Evolutionary conservation across 1,139 yeast species (phyloP).

Genomic region (Geotrichum candidum): DNA sequence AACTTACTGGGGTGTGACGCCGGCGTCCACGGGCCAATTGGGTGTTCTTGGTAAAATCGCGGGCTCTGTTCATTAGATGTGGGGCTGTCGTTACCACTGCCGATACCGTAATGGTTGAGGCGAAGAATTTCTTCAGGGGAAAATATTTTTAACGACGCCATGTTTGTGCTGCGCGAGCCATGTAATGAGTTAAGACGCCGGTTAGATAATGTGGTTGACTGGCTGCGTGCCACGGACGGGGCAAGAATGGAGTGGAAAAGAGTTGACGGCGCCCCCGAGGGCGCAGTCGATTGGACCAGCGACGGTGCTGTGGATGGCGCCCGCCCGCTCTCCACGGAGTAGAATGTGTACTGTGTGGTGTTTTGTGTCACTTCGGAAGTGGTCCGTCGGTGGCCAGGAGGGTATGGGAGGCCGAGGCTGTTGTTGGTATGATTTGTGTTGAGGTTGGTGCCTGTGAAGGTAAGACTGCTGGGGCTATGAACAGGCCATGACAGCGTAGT

Average conservation of each 20-base stretch:
- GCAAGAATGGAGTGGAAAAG: not conserved
- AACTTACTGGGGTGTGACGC: not conserved
- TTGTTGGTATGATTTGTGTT: not conserved
- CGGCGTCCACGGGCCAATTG: not conserved
- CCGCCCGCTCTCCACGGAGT: conserved; percentile 1
- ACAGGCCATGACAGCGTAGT: not conserved
- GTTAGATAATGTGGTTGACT: not conserved
- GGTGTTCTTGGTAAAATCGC: not conserved
- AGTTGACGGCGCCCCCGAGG: not conserved
- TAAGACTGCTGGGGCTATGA: not conserved
- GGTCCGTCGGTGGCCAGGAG: not conserved
- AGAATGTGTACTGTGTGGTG: not conserved
- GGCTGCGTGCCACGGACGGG: not conserved
- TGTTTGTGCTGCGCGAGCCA: not conserved
- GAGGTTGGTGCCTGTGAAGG: not conserved
- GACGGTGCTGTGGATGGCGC: not conserved
- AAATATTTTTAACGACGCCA: conserved; percentile 1
- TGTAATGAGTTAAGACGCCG: not conserved
- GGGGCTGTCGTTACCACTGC: conserved; percentile 2
- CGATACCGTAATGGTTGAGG: not conserved
- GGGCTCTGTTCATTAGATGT: not conserved
- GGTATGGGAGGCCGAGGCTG: not conserved
- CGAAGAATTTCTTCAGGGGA: conserved; percentile 5
- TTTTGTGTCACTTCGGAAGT: not conserved
- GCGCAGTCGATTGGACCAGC: not conserved